Evolutionary conservation across 768 basidiomycete species (phyloP), one percentile per base, ranked within the genome.

Genomic region (Russula compacta): DNA sequence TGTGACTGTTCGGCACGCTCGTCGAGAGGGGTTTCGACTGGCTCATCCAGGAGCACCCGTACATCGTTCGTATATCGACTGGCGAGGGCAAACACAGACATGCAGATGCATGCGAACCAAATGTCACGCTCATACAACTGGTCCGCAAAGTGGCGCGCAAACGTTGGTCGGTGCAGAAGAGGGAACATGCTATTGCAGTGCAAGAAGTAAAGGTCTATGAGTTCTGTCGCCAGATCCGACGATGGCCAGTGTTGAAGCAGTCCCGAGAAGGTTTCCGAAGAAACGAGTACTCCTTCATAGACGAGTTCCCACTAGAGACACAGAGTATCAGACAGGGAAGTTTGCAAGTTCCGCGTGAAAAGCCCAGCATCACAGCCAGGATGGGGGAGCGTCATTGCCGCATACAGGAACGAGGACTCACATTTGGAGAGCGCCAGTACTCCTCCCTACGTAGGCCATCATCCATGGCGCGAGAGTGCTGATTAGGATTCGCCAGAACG

Each of bases 121-220:
- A 67, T 58, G 47, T 72, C 71, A 7, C 76, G 70, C 60, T 87
- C 74, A 65, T 87, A 79, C 29, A 86, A 67, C 8, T 75, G 75
- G 2, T 81, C 78, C 36, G 68, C 73, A 75, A 83, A 85, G 49
- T 86, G 81, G 15, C 77, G 77, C 40, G 82, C 75, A 67, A 94
- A 92, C 0, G 85, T 83, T 6, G 83, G 83, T 21, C 78, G 79
- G 68, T 92, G 89, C 33, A 94, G 74, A 19, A 93, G 72, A 8
- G 89, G 89, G 57, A 83, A 76, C 39, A 81, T 75, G 33, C 70
- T 67, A 67, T 92, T 87, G 53, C 78, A 71, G 60, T 84, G 76
- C 2, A 72, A 65, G 66, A 95, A 95, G 69, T 83, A 93, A 33
- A 85, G 74, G 42, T 81, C 73, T 64, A 94, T 81, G 35, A 97